phyloP scores from a whole-genome alignment of 2,329 filamentous ascomycete genomes.

The Magnaporthales sp. region DNA sequence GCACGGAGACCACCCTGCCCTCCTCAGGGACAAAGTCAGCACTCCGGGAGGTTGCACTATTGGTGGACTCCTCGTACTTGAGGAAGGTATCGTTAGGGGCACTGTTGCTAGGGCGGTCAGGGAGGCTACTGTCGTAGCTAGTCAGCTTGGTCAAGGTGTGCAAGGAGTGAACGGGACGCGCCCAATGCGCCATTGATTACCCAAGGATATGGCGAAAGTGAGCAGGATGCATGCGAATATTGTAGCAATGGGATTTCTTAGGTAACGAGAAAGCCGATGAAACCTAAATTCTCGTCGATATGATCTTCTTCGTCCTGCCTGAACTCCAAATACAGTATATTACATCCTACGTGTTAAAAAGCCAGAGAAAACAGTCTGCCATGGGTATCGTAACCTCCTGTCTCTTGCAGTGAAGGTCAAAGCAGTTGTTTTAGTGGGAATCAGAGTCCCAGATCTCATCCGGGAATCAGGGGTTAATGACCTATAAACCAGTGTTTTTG shows the following conservation, averaged over 20 bases:
- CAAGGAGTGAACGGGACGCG: slow-evolving; percentile 40
- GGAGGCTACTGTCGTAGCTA: slow-evolving; percentile 62
- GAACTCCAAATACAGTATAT: not conserved
- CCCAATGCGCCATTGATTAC: not conserved
- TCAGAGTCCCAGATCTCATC: not conserved
- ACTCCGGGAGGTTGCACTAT: slow-evolving; percentile 75
- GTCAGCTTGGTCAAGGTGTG: slow-evolving; percentile 51
- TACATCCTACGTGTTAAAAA: not conserved
- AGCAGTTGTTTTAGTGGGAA: not conserved
- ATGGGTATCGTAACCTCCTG: not conserved
- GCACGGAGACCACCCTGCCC: slow-evolving; percentile 64
- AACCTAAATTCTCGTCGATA: not conserved
- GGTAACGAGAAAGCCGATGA: not conserved
- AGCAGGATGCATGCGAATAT: not conserved
- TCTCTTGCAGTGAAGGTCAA: not conserved
- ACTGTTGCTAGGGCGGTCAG: slow-evolving; percentile 59
- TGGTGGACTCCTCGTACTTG: slow-evolving; percentile 61
- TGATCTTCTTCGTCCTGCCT: not conserved
- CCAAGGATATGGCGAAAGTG: not conserved
- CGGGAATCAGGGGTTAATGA: not conserved
- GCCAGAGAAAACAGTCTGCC: not conserved
- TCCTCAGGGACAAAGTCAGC: slow-evolving; percentile 67
- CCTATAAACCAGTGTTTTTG: not conserved
- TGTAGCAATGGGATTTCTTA: not conserved
- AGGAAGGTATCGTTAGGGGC: slow-evolving; percentile 63